Percentiles rank a stretch among this genome's conserved stretches.
These are phyloP conservation scores for Prunus campanulata DNA, from an alignment of 306 rosid genomes.

Conservation along the genomic window DNA sequence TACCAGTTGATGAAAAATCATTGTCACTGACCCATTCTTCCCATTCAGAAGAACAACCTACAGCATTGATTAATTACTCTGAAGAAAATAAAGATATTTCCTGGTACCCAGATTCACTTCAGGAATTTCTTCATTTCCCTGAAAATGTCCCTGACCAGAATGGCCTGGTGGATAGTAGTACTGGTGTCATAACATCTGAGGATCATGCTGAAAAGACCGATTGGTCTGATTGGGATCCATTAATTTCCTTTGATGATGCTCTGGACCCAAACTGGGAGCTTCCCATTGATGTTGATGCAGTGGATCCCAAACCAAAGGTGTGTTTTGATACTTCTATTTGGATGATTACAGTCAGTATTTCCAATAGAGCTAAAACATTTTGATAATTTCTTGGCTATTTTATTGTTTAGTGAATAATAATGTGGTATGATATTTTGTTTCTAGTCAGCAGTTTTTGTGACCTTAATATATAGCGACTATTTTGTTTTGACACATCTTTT, in stretches of 20 bases:
- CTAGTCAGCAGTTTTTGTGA: not conserved
- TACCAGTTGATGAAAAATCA: conserved; percentile 36
- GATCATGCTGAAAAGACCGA: conserved; percentile 50
- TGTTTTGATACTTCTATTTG: conserved; percentile 28
- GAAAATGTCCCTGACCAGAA: conserved; percentile 51
- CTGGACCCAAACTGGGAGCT: conserved; percentile 78
- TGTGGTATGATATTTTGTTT: not conserved
- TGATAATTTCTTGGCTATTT: not conserved
- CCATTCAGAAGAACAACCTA: conserved; percentile 40
- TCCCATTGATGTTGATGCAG: conserved; percentile 42
- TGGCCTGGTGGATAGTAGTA: conserved; percentile 46
- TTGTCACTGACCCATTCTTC: conserved; percentile 34
- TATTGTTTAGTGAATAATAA: not conserved
- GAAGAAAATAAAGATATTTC: conserved; percentile 44
- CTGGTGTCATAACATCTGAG: conserved; percentile 39
- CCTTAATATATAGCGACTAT: not conserved
- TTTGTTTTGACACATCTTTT: not conserved
- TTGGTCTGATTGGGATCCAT: conserved; percentile 73
- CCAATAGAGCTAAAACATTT: not conserved
- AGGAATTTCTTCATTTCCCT: conserved; percentile 52
- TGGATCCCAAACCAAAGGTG: conserved; percentile 60
- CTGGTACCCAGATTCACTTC: conserved; percentile 66
- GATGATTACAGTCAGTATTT: not conserved
- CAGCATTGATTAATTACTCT: conserved; percentile 34
- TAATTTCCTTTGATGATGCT: conserved; percentile 50